Evolutionary conservation across 305 asterid species (phyloP).

Genomic region (Petunia hybrid): DNA sequence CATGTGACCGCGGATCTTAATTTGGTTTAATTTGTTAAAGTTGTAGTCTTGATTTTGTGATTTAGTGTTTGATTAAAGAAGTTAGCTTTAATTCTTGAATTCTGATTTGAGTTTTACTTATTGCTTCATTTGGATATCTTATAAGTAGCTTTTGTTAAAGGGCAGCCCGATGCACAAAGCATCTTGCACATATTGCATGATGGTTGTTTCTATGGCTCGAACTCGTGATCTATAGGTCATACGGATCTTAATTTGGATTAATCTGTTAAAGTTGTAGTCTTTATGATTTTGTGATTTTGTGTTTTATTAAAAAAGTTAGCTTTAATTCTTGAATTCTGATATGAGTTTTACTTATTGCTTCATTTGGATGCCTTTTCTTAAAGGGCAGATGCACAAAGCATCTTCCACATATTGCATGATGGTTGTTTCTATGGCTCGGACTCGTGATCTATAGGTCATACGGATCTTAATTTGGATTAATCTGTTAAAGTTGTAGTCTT

Average conservation of each 20-base stretch:
- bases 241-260: not conserved
- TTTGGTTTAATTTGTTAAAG: not conserved
- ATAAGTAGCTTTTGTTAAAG: not conserved
- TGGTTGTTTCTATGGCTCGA: too few species aligned
- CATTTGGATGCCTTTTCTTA: too few species aligned
- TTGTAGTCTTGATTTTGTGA: not conserved
- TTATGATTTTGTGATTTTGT: not conserved
- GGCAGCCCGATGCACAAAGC: too few species aligned
- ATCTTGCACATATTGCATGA: too few species aligned
- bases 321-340: slow-evolving; percentile 6
- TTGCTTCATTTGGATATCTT: slow-evolving; percentile 23
- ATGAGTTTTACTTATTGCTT: not conserved
- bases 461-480: not conserved
- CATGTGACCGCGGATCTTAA: too few species aligned
- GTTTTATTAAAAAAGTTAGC: not conserved
- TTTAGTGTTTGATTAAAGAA: not conserved
- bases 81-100: slow-evolving; percentile 9
- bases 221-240: too few species aligned
- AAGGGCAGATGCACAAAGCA: too few species aligned
- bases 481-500: not conserved
- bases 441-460: too few species aligned
- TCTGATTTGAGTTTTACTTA: not conserved
- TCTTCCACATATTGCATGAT: too few species aligned
- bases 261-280: not conserved
- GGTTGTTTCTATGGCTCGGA: too few species aligned